Base-by-base conservation (phyloP, 495 filamentous ascomycete genomes). In the Penicillium parvum region DNA sequence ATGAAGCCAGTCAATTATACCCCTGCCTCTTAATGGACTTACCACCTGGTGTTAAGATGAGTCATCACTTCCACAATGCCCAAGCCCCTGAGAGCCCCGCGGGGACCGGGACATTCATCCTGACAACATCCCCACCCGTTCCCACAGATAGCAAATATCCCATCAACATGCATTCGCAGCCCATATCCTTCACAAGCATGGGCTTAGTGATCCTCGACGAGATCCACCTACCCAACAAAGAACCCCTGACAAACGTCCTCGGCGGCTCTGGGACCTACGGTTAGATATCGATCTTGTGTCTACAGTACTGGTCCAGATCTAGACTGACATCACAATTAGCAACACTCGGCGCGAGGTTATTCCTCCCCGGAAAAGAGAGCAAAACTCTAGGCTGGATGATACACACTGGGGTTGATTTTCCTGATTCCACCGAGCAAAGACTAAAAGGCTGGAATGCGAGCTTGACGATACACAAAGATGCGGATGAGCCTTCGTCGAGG, bases 381-480 rank as follows among this genome's bases (percentile, higher is more conserved):
- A 29, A 11, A 17, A 75, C 79, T 20, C 67, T 94, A 10, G 86
- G 85, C 37, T 92, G 87, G 86, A 81, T 91, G 41, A 74, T 96
- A 28, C 87, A 95, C 58, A 72, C 75, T 40, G 90, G 90, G 29
- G 73, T 72, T 29, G 90, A 96, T 64, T 94, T 95, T 47, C 86
- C 88, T 0, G 16, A 58, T 1, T 47, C 71, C 3, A 65, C 87
- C 19, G 71, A 73, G 41, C 43, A 71, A 3, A 60, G 64, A 3
- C 72, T 96, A 32, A 48, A 69, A 15, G 65, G 70, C 25, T 90
- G 89, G 83, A 61, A 76, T 7, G 87, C 83, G 2, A 73, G 73
- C 0, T 76, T 76, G 30, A 36, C 78, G n/a, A 65, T 91, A 69
- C 82, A 22, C 81, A 79, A 32, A 86, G 83, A 81, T 88, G 85